Evolutionary conservation across 2,329 filamentous ascomycete genomes (phyloP).

Genomic region (Dothistroma septosporum): DNA sequence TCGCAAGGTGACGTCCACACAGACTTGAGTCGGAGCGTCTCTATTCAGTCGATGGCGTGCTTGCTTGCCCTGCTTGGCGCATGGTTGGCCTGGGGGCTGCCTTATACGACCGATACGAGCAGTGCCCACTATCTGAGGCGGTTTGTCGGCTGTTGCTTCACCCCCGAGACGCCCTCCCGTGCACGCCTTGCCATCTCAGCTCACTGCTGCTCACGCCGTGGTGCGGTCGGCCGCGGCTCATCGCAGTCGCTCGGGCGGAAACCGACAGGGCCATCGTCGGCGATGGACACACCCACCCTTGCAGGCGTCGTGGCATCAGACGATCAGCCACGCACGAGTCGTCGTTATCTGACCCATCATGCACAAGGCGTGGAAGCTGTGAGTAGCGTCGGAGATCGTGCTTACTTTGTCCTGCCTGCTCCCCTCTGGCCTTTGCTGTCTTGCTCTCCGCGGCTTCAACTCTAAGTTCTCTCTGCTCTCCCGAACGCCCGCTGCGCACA

Average conservation of each 20-base stretch:
- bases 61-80: too few relatives aligned
- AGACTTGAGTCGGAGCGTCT: not conserved
- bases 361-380: not conserved
- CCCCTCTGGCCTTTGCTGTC: not conserved
- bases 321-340: not conserved
- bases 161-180: too few relatives aligned
- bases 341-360: not conserved
- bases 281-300: too few relatives aligned
- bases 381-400: not conserved
- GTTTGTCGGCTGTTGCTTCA: too few relatives aligned
- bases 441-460: not conserved
- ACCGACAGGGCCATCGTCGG: not conserved
- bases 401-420: not conserved
- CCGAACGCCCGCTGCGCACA: not conserved
- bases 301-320: not conserved
- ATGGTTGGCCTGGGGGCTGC: too few relatives aligned
- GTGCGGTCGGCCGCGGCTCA: not conserved
- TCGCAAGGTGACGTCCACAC: not conserved
- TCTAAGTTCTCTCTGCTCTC: not conserved
- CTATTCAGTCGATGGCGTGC: too few relatives aligned
- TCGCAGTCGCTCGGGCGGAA: not conserved
- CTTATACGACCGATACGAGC: too few relatives aligned
- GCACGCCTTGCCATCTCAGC: not conserved
- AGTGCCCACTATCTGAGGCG: too few relatives aligned
- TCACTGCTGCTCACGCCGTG: not conserved